Base-by-base conservation (phyloP, 352 stramenopile species). In the Pythium dissotocum region DNA sequence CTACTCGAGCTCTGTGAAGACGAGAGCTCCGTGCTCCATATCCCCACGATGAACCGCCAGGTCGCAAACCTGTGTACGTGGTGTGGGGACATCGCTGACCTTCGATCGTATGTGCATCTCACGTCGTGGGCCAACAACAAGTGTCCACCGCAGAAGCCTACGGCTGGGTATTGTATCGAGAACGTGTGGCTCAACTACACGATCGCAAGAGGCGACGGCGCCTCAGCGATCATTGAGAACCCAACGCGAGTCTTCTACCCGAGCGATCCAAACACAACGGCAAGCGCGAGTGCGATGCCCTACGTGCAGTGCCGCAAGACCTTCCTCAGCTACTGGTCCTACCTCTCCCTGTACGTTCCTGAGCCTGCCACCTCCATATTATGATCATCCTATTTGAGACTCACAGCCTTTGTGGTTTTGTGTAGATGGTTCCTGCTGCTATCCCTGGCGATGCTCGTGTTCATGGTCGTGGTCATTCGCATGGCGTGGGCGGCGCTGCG, bases 241-340 rank as follows among this genome's bases (percentile, higher is more conserved):
- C 57, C 59, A 21, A 33, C 38, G 46, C 26, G 33, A 38, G 33
- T 58, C 7, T 65, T 58, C 59, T 21, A 57, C 13, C 12, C 24
- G 9, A 53, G 16, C 6, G 49, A 58, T 5, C 9, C 14, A 6
- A n/a, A 33, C 2, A 32, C 16, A 2, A 49, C 49, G 6, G 4
- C 38, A 38, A 33, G 26, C 16, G 16, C 42, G 1, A 13, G 16
- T 26, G 44, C 53, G 30, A 53, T 53, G 46, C 69, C 69, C n/a
- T 75, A 75, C 63, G 58, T 32, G n/a, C 52, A 69, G 4, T 75
- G 69, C 46, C 58, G 69, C 16, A 66, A 70, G 59, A 64, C 53
- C 1, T 75, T 75, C 30, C 48, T 75, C 18, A 69, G 58, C 44
- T 75, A 75, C 54, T 75, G 69, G 69, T 61, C 63, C 36, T 75